Conservation (phyloP, 2,329 filamentous ascomycete genomes). For the Trichoderma afroharzianum region DNA sequence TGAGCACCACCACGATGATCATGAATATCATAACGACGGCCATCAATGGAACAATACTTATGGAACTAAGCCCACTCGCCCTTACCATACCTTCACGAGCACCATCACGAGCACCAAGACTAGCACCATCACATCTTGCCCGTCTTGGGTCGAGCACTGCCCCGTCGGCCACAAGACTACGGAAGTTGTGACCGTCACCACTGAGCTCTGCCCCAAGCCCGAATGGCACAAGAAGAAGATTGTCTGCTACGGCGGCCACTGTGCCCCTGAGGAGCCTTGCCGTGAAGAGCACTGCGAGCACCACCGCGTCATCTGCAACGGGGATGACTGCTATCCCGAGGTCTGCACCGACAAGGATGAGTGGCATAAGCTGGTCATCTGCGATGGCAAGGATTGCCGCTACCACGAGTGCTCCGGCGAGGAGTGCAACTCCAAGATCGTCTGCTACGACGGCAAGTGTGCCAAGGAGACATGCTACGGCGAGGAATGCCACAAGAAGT, state of each 20-base stretch:
- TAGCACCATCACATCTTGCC: slow-evolving; percentile 31
- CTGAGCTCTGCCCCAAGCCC: slow-evolving; percentile 22
- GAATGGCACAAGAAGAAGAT: slow-evolving; percentile 32
- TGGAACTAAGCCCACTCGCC: background rate
- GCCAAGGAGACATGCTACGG: slow-evolving; percentile 27
- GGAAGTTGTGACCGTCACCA: slow-evolving; percentile 24
- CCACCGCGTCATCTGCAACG: slow-evolving; percentile 33
- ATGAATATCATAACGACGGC: background rate
- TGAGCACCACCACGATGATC: background rate
- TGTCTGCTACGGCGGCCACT: slow-evolving; percentile 35
- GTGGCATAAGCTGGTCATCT: slow-evolving; percentile 31
- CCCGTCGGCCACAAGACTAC: slow-evolving; percentile 23
- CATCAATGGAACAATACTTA: background rate
- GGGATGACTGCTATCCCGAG: slow-evolving; percentile 28
- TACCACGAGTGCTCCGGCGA: slow-evolving; percentile 25
- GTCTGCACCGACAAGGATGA: slow-evolving; percentile 23
- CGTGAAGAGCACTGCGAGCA: slow-evolving; percentile 26
- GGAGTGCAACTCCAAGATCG: slow-evolving; percentile 31
- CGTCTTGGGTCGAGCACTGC: slow-evolving; percentile 25
- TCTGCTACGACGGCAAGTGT: slow-evolving; percentile 34
- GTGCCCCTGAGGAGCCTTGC: slow-evolving; percentile 29
- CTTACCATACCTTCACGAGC: slow-evolving; percentile 18
- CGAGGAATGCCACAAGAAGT: slow-evolving; percentile 32
- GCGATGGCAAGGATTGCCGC: slow-evolving; percentile 28
- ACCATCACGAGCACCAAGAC: slow-evolving; percentile 29